Evolutionary conservation across 164 flowering plant genomes (phyloP).

Genomic region (Umbellularia californica): DNA sequence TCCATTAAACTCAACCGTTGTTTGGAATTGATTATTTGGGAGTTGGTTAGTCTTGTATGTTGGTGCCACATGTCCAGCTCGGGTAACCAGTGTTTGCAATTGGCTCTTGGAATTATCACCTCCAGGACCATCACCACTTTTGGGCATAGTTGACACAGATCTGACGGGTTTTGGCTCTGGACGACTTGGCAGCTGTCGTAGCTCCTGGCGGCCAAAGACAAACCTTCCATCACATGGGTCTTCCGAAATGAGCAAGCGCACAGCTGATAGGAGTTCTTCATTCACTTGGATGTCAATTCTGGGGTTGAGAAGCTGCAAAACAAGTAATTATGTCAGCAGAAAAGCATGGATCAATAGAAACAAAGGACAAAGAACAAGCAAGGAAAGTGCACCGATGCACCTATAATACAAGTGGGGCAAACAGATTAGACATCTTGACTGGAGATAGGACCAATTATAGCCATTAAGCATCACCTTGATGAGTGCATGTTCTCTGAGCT

Average conservation of each 20-base stretch:
- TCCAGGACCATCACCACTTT: slow-evolving; percentile 62
- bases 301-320: slow-evolving; percentile 61
- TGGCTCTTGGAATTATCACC: slow-evolving; percentile 89
- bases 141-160: slow-evolving; percentile 17
- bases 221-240: slow-evolving; percentile 76
- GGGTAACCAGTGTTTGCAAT: slow-evolving; percentile 72
- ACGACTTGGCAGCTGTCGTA: neutral
- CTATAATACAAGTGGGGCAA: no score
- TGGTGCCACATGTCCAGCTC: slow-evolving; percentile 72
- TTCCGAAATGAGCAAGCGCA: slow-evolving; percentile 61
- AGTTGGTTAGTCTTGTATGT: slow-evolving; percentile 57
- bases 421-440: no score
- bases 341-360: neutral
- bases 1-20: slow-evolving; percentile 72
- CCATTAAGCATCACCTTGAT: no score
- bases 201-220: slow-evolving; percentile 52
- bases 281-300: slow-evolving; percentile 40
- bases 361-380: no score
- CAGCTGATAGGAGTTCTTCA: slow-evolving; percentile 67
- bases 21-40: slow-evolving; percentile 53
- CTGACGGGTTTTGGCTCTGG: neutral
- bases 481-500: no score
- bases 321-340: slow-evolving; percentile 2
- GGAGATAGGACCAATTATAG: no score
- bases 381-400: no score